Evolutionary conservation across 2,329 filamentous ascomycete genomes (phyloP).

Genomic region (Sarocladiaceae sp.): DNA sequence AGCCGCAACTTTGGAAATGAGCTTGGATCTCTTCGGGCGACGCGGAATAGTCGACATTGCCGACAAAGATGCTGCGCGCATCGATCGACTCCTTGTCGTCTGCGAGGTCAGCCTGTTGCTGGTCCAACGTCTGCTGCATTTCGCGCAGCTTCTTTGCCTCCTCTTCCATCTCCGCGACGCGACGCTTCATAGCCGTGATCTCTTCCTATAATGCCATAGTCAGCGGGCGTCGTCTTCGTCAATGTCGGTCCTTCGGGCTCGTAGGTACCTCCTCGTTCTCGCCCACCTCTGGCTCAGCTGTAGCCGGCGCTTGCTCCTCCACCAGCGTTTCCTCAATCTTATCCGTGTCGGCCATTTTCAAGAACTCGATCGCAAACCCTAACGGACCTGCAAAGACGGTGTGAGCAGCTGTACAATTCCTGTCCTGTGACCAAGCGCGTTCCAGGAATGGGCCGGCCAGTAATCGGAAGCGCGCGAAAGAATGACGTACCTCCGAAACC

Average conservation of each 20-base stretch:
- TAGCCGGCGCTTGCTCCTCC: slow-evolving; percentile 23
- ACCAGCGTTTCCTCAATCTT: slow-evolving; percentile 24
- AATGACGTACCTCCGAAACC: not conserved
- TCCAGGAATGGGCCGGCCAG: not conserved
- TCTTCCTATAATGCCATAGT: slow-evolving; percentile 50
- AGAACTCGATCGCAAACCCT: not conserved
- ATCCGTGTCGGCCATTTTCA: slow-evolving; percentile 25
- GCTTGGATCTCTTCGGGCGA: slow-evolving; percentile 95
- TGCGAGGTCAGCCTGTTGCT: slow-evolving; percentile 72
- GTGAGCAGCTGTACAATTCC: too few species aligned
- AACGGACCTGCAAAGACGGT: not conserved
- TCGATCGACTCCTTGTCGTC: slow-evolving; percentile 97
- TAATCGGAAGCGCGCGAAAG: not conserved
- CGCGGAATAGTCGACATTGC: slow-evolving; percentile 96
- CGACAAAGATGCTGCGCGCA: slow-evolving; percentile 92
- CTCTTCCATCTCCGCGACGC: slow-evolving; percentile 85
- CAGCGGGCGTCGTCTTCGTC: slow-evolving; percentile 18
- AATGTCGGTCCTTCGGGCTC: slow-evolving; percentile 20
- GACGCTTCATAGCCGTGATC: slow-evolving; percentile 79
- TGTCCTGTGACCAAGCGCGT: not conserved
- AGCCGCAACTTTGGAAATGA: slow-evolving; percentile 94
- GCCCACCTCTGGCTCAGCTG: slow-evolving; percentile 20
- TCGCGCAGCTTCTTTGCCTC: slow-evolving; percentile 80
- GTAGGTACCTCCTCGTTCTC: slow-evolving; percentile 23
- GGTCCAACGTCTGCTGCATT: slow-evolving; percentile 81